These are phyloP conservation scores for Nicotiana attenuata DNA, from an alignment of 257 asterid species.

Conservation along the genomic window DNA sequence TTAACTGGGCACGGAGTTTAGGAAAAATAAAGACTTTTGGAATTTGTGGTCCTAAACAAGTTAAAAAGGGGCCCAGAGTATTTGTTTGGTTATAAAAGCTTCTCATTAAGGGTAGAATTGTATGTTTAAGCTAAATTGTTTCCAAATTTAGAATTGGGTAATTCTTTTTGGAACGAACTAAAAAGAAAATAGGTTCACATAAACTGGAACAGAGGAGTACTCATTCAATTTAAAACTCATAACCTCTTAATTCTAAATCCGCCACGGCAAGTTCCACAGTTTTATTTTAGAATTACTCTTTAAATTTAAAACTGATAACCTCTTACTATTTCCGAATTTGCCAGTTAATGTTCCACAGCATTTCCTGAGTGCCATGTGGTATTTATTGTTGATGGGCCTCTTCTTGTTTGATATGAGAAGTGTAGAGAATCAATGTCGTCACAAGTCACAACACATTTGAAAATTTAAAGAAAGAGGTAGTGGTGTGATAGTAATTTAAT, in stretches of 20 bases:
- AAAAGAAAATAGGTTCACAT: too few relatives aligned
- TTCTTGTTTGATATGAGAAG: neutral
- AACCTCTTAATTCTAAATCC: neutral
- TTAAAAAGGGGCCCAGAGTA: too few relatives aligned
- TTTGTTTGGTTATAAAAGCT: too few relatives aligned
- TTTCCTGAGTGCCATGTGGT: neutral
- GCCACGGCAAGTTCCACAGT: too few relatives aligned
- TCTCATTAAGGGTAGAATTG: too few relatives aligned
- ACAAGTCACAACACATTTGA: neutral
- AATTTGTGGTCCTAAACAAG: too few relatives aligned
- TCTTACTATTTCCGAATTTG: neutral
- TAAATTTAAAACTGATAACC: neutral
- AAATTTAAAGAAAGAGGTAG: neutral
- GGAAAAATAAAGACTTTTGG: too few relatives aligned
- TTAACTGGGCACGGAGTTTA: too few relatives aligned
- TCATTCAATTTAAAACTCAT: neutral
- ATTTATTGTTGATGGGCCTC: neutral
- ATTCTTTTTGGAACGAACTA: too few relatives aligned
- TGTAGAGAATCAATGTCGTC: neutral
- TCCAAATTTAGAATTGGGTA: too few relatives aligned
- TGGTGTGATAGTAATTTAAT: neutral
- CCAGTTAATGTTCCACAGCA: neutral
- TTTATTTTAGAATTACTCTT: neutral
- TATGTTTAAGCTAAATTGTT: too few relatives aligned
- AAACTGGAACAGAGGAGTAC: too few relatives aligned